A percentile compares a stretch with the other conserved stretches of the same genome.
Conservation (phyloP, 257 asterid species). For the Striga asiatica region DNA sequence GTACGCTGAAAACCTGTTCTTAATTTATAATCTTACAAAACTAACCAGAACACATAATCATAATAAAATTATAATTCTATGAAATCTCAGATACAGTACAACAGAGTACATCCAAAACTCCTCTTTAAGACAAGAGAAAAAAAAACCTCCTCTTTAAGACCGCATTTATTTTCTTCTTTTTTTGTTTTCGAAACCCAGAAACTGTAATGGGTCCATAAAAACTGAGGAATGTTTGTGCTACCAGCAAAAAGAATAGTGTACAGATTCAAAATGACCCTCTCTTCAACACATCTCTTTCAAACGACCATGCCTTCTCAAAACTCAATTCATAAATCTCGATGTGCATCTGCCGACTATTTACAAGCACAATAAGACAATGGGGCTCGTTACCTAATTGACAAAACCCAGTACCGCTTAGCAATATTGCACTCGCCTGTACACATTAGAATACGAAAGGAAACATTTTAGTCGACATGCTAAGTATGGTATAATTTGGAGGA, state of each 20-base stretch:
- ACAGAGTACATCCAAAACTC: conserved; percentile 25
- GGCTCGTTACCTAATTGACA: neutral
- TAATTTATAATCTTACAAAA: too few relatives aligned
- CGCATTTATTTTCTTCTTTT: too few relatives aligned
- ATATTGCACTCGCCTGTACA: neutral
- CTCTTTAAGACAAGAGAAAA: too few relatives aligned
- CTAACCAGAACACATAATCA: too few relatives aligned
- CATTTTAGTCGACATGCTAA: too few relatives aligned
- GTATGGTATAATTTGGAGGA: too few relatives aligned
- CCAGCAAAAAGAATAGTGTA: conserved; percentile 29
- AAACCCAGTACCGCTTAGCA: neutral
- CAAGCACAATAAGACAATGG: conserved; percentile 15
- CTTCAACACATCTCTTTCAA: conserved; percentile 5
- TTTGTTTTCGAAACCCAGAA: conserved; percentile 30
- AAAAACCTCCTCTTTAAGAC: too few relatives aligned
- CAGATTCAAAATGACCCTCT: conserved; percentile 21
- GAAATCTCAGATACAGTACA: neutral
- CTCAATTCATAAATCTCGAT: conserved; percentile 16
- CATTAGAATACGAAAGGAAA: neutral
- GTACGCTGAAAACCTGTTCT: too few relatives aligned
- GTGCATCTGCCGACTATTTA: conserved; percentile 23
- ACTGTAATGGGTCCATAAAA: conserved; percentile 39
- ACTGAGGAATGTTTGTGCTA: conserved; percentile 36
- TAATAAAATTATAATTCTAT: conserved; percentile 11
- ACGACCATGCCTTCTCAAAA: conserved; percentile 27